Evolutionary conservation across 768 basidiomycete species (phyloP), one percentile per base, ranked within the genome.

Genomic region (Boletales sp.): DNA sequence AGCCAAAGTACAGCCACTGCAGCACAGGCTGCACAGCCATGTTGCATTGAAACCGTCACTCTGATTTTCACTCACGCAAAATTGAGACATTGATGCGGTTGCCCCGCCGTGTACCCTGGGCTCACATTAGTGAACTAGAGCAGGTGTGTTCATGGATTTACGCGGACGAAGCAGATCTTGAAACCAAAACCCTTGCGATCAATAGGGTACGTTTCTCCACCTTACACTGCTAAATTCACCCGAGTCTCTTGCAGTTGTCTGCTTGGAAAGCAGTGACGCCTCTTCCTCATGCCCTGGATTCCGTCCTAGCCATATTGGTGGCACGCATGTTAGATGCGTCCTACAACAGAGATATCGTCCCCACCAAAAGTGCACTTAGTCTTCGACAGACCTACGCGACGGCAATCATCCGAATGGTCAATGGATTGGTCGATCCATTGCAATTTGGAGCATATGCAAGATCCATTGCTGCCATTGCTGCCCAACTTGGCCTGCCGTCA

Each of bases 361-460:
- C 10, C 47, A 59, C 21, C 43, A 65, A 3, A 15, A 72, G 76
- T 1, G 58, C 67, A 34, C 74, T 90, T 32, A 68, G 74, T 43
- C 67, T 90, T 47, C 80, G 94, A 17, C 86, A 94, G 59, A 80
- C 79, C 52, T 93, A 91, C 66, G 83, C 90, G 9, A 74, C 86
- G 21, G 84, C 92, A 2, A 73, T 97, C 51, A 86, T 94, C 51
- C 76, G 95, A 30, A 81, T 98, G 56, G 90, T 98, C 56, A 99
- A 98, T 59, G 90, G 93, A 2, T 77, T 98, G 34, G 95, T 97
- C 8, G 97, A 99, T 61, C 93, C 94, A 13, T 74, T 97, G 11
- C 97, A 99, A 62, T 77, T 82, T 10, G 91, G 94, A 8, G 79
- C 81, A 17, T 98, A 89, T 63, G 95, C 97, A 3, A 78, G 94